Conservation (phyloP, 768 basidiomycete genomes). For the Lentinula sp. region DNA sequence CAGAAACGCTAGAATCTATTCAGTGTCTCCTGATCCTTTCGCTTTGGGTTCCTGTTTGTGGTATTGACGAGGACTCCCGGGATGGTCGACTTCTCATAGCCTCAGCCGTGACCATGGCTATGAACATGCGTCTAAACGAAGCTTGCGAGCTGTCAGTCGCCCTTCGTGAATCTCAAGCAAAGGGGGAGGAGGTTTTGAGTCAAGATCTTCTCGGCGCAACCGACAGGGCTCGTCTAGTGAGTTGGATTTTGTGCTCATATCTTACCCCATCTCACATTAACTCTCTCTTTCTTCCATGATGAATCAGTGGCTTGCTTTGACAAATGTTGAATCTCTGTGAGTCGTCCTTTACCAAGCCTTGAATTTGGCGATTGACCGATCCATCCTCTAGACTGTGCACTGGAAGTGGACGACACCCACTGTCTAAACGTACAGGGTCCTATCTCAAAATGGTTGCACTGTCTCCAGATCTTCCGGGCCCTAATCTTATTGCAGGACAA, state of each 20-base stretch:
- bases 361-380: conserved; percentile 12
- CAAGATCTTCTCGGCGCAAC: conserved; percentile 19
- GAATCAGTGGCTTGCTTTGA: conserved; percentile 29
- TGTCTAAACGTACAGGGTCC: conserved; percentile 21
- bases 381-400: conserved; percentile 23
- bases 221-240: conserved; percentile 31
- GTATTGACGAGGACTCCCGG: conserved; percentile 3
- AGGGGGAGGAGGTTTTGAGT: conserved; percentile 14
- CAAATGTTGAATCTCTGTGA: conserved; percentile 27
- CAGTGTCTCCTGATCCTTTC: conserved; percentile 33
- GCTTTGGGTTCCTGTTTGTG: conserved; percentile 31
- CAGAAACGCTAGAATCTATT: conserved; percentile 28
- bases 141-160: conserved; percentile 24
- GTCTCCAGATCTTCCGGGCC: conserved; percentile 17
- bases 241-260: conserved; percentile 8
- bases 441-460: conserved; percentile 21
- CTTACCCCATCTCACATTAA: not conserved
- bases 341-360: not conserved
- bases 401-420: conserved; percentile 28
- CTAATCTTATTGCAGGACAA: conserved; percentile 16
- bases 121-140: conserved; percentile 32
- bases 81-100: not conserved
- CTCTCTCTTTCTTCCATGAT: conserved; percentile 6
- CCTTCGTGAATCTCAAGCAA: conserved; percentile 18
- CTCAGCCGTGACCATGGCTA: conserved; percentile 35